A percentile compares a stretch with the other conserved stretches of the same genome.
phyloP scores from a whole-genome alignment of 495 filamentous ascomycete genomes.

The Hypoxylon fuscum region DNA sequence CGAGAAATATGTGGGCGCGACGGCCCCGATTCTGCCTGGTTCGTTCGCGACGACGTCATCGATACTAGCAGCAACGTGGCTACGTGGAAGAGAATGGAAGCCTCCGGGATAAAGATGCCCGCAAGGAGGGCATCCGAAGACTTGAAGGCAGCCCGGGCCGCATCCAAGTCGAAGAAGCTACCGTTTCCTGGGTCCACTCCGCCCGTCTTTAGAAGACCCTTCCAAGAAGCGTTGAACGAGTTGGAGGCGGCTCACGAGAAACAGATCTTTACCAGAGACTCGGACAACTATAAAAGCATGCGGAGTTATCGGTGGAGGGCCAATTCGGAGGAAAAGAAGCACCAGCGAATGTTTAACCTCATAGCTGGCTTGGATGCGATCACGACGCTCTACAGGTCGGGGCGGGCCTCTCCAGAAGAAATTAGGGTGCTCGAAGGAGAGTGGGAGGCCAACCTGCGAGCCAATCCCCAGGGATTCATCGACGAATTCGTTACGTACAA shows the following conservation, averaged over 20 bases:
- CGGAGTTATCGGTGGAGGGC: conserved; percentile 38
- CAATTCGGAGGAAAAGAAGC: conserved; percentile 31
- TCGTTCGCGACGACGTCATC: conserved; percentile 44
- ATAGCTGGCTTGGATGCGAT: conserved; percentile 33
- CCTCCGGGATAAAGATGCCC: conserved; percentile 41
- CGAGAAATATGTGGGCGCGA: conserved; percentile 53
- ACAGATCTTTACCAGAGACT: conserved; percentile 34
- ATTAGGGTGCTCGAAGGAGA: conserved; percentile 21
- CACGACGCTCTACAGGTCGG: conserved; percentile 23
- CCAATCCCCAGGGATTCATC: conserved; percentile 15
- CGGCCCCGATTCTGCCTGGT: conserved; percentile 8
- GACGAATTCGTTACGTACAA: conserved; percentile 44
- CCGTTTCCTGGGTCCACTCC: conserved; percentile 9
- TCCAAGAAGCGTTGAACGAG: conserved; percentile 37
- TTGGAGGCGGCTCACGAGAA: conserved; percentile 45
- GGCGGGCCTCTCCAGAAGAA: conserved; percentile 4
- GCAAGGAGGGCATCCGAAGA: conserved; percentile 44
- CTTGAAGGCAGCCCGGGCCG: conserved; percentile 38
- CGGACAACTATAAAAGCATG: conserved; percentile 28
- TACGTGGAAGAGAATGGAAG: conserved; percentile 46
- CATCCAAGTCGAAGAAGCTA: conserved; percentile 3
- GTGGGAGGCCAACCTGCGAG: conserved; percentile 28
- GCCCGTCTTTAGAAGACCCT: conserved; percentile 45
- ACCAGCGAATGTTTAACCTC: conserved; percentile 37
- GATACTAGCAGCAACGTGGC: conserved; percentile 44